Conservation (phyloP, 176 grass and related monocot genomes). For the Bromus sterilis region DNA sequence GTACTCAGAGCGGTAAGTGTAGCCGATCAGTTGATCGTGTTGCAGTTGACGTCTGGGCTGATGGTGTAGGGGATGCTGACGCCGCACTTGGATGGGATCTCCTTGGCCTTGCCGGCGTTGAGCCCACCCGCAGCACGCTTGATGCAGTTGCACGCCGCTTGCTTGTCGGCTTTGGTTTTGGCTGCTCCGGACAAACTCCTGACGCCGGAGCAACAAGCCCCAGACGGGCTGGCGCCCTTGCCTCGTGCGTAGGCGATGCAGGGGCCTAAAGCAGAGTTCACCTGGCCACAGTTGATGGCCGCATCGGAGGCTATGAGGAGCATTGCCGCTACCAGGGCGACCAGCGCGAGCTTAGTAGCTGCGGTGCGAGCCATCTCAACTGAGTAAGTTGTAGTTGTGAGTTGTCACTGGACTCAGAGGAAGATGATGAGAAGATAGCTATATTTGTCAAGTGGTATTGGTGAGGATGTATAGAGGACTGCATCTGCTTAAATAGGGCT, state of each 20-base stretch:
- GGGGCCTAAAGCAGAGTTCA: not conserved
- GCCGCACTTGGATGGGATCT: no score
- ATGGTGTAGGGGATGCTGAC: constrained; percentile 33
- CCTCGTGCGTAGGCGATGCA: constrained; percentile 9
- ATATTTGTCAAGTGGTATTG: no score
- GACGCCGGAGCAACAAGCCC: constrained; percentile 16
- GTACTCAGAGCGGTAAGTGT: no score
- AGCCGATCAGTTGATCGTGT: not conserved
- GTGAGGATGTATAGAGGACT: no score
- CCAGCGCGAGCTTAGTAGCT: not conserved
- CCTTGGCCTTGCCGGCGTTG: constrained; percentile 12
- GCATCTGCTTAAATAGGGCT: no score
- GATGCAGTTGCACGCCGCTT: constrained; percentile 24
- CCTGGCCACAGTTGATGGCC: constrained; percentile 19
- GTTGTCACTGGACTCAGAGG: rapidly evolving
- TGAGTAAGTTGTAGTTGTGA: no score
- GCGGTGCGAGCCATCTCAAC: not conserved
- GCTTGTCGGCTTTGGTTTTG: not conserved
- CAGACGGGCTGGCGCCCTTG: not conserved
- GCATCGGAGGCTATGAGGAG: not conserved
- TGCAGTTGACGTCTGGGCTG: constrained; percentile 30
- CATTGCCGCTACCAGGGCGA: not conserved
- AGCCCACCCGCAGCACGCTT: not conserved
- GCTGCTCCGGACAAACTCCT: not conserved
- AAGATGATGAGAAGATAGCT: no score